Percentiles rank a stretch among this genome's conserved stretches.
These are phyloP conservation scores for Phaeoacremonium minimum DNA, from an alignment of 2,329 filamentous ascomycete genomes.

Conservation along the genomic window DNA sequence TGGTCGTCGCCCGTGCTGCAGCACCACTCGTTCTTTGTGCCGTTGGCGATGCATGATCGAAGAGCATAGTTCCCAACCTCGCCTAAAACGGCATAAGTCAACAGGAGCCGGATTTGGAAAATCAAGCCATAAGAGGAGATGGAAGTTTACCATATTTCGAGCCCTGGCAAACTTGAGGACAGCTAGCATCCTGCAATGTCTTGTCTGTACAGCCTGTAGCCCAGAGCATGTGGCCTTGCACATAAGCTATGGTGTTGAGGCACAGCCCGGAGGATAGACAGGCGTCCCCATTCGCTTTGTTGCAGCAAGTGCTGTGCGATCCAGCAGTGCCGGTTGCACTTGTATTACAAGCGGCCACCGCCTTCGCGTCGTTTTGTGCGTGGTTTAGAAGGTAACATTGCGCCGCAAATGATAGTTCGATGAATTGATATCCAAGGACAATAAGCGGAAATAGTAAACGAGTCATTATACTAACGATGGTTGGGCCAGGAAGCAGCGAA, in stretches of 20 bases:
- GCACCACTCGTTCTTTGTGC: conserved; percentile 13
- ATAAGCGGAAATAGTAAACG: no score
- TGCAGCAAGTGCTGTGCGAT: conserved; percentile 16
- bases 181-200: conserved; percentile 13
- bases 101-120: no score
- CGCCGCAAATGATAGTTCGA: not conserved
- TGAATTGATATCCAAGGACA: not conserved
- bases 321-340: conserved; percentile 11
- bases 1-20: conserved; percentile 10
- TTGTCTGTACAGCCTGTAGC: conserved; percentile 14
- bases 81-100: no score
- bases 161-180: conserved; percentile 14
- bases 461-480: no score
- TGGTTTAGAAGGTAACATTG: conserved; percentile 5
- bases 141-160: not conserved
- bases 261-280: conserved; percentile 16
- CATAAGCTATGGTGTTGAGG: conserved; percentile 11
- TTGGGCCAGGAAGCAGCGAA: no score
- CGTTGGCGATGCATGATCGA: conserved; percentile 8
- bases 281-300: conserved; percentile 12
- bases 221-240: conserved; percentile 13
- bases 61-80: conserved; percentile 3
- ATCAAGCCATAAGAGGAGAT: no score
- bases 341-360: conserved; percentile 10
- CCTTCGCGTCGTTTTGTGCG: not conserved